Evolutionary conservation across 202 grass and related monocot species (phyloP), one percentile per base, ranked within the genome.

Genomic region (Dendrocalamus latiflorus): DNA sequence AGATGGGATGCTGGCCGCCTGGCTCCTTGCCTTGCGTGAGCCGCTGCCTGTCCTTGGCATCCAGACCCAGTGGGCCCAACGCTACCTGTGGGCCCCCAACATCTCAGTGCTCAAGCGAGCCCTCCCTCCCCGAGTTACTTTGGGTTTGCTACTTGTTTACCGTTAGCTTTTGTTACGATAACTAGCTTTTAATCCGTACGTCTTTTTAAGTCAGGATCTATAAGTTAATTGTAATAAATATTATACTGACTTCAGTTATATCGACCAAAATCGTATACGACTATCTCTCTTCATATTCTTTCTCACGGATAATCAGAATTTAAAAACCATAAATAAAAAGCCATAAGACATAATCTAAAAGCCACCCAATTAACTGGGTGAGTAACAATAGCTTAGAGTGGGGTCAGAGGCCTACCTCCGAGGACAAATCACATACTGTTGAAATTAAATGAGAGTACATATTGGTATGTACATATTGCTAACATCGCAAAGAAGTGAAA

Each of bases 1-100:
- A 53, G 54, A 91, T 68, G 86, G 50, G 82, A 42, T 68, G 81
- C 69, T 79, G 78, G 72, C 79, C 77, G 61, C 24, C 75, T 63
- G 74, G 48, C 39, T 38, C 48, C 64, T 84, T n/a, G n/a, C n/a
- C n/a, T n/a, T 78, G 74, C 83, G 64, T 70, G 83, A 22, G 64
- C 34, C 17, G 26, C 26, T 69, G n/a, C 74, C 9, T 71, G 83
- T 85, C 74, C 74, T 78, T 51, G n/a, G n/a, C 54, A 63, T 78
- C 55, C 75, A 62, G 16, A 64, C 45, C 18, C 30, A 20, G 74
- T 63, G 65, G 53, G 6, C 28, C 53, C 66, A 28, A 43, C 36
- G 25, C 36, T 55, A 22, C 37, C 13, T 36, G 62, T 84, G 72
- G 72, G 38, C 48, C 48, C 47, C 5, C 45, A 12, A 36, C 61